Evolutionary conservation across 148 eudicot genomes (phyloP), one percentile per base, ranked within the genome.

Genomic region (Fagopyrum homotropicum): DNA sequence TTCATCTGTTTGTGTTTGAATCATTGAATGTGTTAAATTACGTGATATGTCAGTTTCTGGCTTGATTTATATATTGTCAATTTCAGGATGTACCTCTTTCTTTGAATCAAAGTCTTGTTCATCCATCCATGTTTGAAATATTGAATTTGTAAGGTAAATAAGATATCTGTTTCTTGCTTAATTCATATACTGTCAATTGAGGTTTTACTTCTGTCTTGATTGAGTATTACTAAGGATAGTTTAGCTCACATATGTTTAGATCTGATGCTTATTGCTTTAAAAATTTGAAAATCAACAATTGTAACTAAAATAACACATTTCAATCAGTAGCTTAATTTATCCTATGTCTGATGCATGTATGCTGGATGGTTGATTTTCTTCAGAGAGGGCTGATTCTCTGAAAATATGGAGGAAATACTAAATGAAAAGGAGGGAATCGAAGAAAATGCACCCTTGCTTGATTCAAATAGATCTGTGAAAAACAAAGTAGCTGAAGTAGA

Each of bases 401-500:
- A n/a, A 6, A 49, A 40, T 4, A 74, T 74, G 76, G 64, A 54
- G 63, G 59, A 50, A 54, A 35, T 16, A n/a, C 3, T 15, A 49
- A 26, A 35, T 29, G 26, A 22, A 22, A 22, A 22, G 26, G 26
- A 22, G 26, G 26, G 26, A 22, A 22, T 22, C 26, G 26, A 22
- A 22, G 60, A 40, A 74, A 43, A 35, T 14, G 68, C 68, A 9
- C 63, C 76, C 22, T 30, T 55, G 26, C 68, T 74, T 43, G 76
- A 22, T 55, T 55, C 76, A 8, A 63, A 73, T 0, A 81, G 79
- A 72, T 68, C 89, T 30, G 97, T 87, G 4, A 40, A 73, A 52
- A 89, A 91, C 1, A 91, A 88, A 79, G 90, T 90, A 1, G 92
- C 97, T 0, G 93, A 90, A 74, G 89, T 85, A 0, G 96, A 90